Percentiles rank a stretch among this genome's conserved stretches.
Conservation (phyloP, 1,284 basidiomycete species). For the Ganoderma multipileum region DNA sequence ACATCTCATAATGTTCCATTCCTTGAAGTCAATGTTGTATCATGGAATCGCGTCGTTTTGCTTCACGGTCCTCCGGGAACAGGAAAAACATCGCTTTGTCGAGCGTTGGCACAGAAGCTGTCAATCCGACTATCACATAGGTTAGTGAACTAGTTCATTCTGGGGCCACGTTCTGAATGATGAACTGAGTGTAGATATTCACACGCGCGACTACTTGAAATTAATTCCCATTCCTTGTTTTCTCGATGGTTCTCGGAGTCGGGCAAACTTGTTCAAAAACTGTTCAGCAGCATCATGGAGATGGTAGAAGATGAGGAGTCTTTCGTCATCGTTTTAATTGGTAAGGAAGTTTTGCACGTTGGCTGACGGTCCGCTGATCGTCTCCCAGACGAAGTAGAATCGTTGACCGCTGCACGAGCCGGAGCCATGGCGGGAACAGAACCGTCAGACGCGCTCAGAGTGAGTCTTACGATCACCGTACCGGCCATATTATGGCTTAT, state of each 20-base stretch:
- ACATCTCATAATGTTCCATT: background rate
- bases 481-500: background rate
- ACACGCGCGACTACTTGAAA: conserved; percentile 90
- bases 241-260: conserved; percentile 99
- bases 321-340: conserved; percentile 95
- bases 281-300: conserved; percentile 90
- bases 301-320: conserved; percentile 89
- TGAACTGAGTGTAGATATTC: conserved; percentile 67
- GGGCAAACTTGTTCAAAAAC: conserved; percentile 95
- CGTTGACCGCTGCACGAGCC: conserved; percentile 90
- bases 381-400: conserved; percentile 91
- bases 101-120: conserved; percentile 95
- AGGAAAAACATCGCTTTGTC: conserved; percentile 95
- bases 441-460: conserved; percentile 93
- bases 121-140: conserved; percentile 88
- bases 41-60: conserved; percentile 94
- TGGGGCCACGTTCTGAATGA: background rate
- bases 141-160: conserved; percentile 47
- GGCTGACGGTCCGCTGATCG: background rate
- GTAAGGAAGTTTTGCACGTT: conserved; percentile 45
- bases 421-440: conserved; percentile 95
- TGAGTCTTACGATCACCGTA: conserved; percentile 43
- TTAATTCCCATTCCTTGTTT: conserved; percentile 97
- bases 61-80: conserved; percentile 98
- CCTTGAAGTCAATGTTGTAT: conserved; percentile 81